phyloP scores from a whole-genome alignment of 306 rosid genomes.

The Quercus parvula region DNA sequence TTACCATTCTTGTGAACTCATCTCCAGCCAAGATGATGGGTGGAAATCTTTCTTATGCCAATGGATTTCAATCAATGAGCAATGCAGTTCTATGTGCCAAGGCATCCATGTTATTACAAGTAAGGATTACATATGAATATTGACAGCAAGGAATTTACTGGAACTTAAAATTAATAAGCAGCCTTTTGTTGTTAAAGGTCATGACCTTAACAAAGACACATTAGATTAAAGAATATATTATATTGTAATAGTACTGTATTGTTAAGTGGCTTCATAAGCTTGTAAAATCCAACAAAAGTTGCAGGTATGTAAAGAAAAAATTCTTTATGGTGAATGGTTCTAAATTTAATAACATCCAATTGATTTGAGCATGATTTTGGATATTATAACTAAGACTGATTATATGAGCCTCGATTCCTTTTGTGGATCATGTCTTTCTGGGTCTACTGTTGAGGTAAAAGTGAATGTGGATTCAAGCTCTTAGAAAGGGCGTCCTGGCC shows the following conservation, averaged over 20 bases:
- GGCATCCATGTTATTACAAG: constrained; percentile 97
- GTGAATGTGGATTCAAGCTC: background rate
- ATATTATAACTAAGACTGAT: background rate
- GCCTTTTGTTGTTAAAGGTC: background rate
- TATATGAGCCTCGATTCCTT: background rate
- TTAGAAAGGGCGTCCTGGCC: background rate
- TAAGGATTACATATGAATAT: constrained; percentile 17
- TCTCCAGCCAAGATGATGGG: constrained; percentile 91
- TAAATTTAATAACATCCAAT: background rate
- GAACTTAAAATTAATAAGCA: background rate
- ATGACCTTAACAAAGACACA: background rate
- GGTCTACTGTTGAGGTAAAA: background rate
- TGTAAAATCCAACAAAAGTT: background rate
- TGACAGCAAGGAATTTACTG: background rate
- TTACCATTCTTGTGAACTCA: constrained; percentile 85
- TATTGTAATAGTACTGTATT: background rate
- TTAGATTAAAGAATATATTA: background rate
- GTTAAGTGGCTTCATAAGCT: background rate
- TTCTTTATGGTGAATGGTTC: background rate
- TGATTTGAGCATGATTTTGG: background rate
- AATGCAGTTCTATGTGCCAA: constrained; percentile 88
- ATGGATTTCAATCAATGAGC: constrained; percentile 70
- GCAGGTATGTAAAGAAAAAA: background rate
- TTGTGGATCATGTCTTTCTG: background rate
- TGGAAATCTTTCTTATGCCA: constrained; percentile 53